Conservation (phyloP, 768 basidiomycete species). For the Austroboletus festivus region DNA sequence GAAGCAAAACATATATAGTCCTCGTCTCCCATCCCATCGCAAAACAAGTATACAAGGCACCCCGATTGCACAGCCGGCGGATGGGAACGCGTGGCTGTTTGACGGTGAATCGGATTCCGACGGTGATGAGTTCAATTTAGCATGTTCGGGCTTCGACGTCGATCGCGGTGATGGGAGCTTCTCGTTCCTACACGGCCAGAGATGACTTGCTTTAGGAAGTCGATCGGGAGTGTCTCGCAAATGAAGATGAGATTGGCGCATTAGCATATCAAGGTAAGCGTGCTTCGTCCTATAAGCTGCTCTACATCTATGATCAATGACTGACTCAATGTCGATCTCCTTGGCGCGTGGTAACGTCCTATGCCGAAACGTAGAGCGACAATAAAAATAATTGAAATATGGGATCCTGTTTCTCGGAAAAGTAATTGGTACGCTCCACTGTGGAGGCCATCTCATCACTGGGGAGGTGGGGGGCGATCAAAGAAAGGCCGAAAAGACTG, state of each 20-base stretch:
- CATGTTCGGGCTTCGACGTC: constrained; percentile 20
- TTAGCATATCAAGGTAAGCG: constrained; percentile 6
- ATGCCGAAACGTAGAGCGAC: constrained; percentile 7
- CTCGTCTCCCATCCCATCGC: constrained; percentile 5
- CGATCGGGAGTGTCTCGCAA: constrained; percentile 9
- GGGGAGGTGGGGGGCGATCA: background rate
- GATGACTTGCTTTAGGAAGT: constrained; percentile 19
- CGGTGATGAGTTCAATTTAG: constrained; percentile 15
- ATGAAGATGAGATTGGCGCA: constrained; percentile 10
- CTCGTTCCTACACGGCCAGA: constrained; percentile 15
- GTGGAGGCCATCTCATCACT: background rate
- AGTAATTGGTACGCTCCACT: background rate
- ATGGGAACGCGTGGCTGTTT: constrained; percentile 19
- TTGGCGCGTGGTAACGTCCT: constrained; percentile 2
- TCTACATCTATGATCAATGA: constrained; percentile 5
- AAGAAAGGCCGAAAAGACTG: background rate
- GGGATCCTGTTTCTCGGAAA: constrained; percentile 1
- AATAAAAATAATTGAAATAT: too few relatives aligned
- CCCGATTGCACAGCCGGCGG: constrained; percentile 19
- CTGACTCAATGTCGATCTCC: constrained; percentile 15
- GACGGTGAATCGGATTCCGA: constrained; percentile 12
- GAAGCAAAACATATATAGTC: constrained; percentile 14
- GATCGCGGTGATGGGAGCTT: constrained; percentile 22
- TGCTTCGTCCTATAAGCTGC: constrained; percentile 1
- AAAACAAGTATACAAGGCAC: constrained; percentile 19